These are phyloP conservation scores for Kokia cookei DNA, from an alignment of 441 rosid species.

Conservation along the genomic window DNA sequence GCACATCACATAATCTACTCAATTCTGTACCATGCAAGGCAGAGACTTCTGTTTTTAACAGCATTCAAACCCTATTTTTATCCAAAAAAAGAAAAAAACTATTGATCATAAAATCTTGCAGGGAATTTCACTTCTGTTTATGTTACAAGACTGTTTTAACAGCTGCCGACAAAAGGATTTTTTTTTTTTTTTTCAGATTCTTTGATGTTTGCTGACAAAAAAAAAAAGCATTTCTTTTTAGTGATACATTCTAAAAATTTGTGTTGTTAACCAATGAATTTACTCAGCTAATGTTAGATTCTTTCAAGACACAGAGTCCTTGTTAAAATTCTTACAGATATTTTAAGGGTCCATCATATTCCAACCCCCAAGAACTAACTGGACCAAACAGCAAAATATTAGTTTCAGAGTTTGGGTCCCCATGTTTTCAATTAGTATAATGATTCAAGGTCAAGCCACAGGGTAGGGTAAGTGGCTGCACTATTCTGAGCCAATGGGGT, in stretches of 20 bases:
- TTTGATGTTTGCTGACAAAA: not conserved
- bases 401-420: not conserved
- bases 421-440: not conserved
- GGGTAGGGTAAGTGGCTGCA: conserved; percentile 5
- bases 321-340: not conserved
- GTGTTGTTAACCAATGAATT: not conserved
- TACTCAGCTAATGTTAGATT: not conserved
- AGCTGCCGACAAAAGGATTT: not conserved
- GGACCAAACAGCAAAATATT: not conserved
- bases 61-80: not conserved
- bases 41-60: not conserved
- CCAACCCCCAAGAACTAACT: not conserved
- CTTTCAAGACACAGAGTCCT: not conserved
- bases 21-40: not conserved
- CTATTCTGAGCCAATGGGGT: not conserved
- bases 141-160: not conserved
- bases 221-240: not conserved
- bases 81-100: not conserved
- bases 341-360: conserved; percentile 1
- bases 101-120: not conserved
- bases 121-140: not conserved
- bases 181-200: not conserved
- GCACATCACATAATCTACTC: not conserved
- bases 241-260: not conserved
- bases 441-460: not conserved